Evolutionary conservation across 495 filamentous ascomycete species (phyloP).

Genomic region (Talaromyces proteolyticus): DNA sequence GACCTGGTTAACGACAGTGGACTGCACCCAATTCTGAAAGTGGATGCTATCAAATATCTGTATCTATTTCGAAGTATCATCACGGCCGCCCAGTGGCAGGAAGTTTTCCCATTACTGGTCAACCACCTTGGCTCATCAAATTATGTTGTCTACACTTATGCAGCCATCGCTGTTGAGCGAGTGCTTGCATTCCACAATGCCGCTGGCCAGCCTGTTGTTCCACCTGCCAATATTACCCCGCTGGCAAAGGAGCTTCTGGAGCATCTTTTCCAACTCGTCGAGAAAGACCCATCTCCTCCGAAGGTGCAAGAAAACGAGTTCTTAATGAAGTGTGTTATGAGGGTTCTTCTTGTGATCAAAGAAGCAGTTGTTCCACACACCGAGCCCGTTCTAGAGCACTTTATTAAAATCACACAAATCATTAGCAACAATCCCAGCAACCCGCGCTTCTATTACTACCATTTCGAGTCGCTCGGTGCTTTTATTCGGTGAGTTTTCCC

Average conservation of each 20-base stretch:
- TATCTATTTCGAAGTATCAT: conserved; percentile 91
- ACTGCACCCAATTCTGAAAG: conserved; percentile 81
- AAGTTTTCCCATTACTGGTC: conserved; percentile 82
- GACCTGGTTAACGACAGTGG: conserved; percentile 65
- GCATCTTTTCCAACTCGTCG: conserved; percentile 88
- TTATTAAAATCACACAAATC: conserved; percentile 80
- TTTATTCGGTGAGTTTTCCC: conserved; percentile 60
- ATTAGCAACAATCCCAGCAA: conserved; percentile 94
- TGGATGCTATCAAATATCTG: conserved; percentile 95
- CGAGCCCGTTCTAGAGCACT: conserved; percentile 66
- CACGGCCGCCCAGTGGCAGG: conserved; percentile 79
- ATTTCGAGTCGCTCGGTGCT: conserved; percentile 95
- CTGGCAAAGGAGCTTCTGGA: conserved; percentile 80
- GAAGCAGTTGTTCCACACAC: conserved; percentile 65
- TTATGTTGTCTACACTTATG: conserved; percentile 96
- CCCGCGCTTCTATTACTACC: conserved; percentile 96
- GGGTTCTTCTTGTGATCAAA: conserved; percentile 86
- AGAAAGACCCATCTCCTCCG: conserved; percentile 70
- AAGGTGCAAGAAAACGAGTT: conserved; percentile 99
- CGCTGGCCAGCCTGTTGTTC: conserved; percentile 67
- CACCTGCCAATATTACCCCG: conserved; percentile 62
- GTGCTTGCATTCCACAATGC: conserved; percentile 74
- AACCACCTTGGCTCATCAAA: conserved; percentile 80
- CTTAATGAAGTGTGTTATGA: conserved; percentile 96
- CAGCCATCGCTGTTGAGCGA: conserved; percentile 89